Base-by-base conservation (phyloP, 2,329 filamentous ascomycete species). In the Leptographium radiaticola region DNA sequence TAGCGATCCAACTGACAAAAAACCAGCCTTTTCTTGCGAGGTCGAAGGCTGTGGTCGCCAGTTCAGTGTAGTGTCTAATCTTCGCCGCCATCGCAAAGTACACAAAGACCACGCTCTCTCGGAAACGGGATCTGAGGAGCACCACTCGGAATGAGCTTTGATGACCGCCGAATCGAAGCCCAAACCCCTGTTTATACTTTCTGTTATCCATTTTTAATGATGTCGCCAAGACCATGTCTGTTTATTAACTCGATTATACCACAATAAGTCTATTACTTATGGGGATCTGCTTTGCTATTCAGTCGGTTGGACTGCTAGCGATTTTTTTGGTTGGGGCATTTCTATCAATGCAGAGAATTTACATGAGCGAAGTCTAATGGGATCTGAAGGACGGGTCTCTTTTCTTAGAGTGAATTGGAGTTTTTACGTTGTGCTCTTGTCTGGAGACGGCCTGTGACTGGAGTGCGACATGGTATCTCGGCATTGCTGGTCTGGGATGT, bases 31-130 rank as follows among this genome's bases (percentile, higher is more conserved):
- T 65, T 85, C 85, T 30, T 97, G 93, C 65, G 89, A 96, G 63
- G 87, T 95, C 54, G 89, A 95, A 65, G 90, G 90, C 49, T 98
- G 93, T 66, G 91, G 91, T 42, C 84, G 93, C 62, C 88, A 95
- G 65, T 97, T 98, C 70, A 97, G 91, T 0, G 93, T 97, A 31
- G 93, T 97, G 25, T 96, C 90, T 46, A 98, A 98, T 68, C 75
- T 97, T 54, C 84, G 93, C 59, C 80, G 93, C 63, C 93, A 98
- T 71, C 86, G 89, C 66, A 97, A 97, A 72, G 91, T 97, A 49
- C 93, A 98, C 76, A 93, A 89, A 70, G 83, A 84, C 62, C 85
- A 88, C 50, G 70, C 75, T 11, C 76, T 73, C 48, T 83, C 80
- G 3, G 80, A 83, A 59, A 75, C 79, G 31, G 80, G 79, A 33